A percentile compares a stretch with the other conserved stretches of the same genome.
These are phyloP conservation scores for Sphenostylis stenocarpa DNA, from an alignment of 306 rosid species.

Conservation along the genomic window DNA sequence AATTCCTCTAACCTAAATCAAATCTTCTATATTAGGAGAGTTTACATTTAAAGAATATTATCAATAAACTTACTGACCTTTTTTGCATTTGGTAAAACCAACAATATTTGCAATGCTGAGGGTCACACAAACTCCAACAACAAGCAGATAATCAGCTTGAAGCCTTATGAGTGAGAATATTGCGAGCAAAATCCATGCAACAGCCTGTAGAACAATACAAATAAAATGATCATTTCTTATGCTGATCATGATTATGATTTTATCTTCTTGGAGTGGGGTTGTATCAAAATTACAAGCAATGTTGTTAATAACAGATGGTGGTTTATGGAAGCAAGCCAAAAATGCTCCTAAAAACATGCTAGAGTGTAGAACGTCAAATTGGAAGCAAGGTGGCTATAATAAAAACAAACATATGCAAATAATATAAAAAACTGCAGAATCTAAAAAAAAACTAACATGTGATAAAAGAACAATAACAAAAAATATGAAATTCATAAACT, in stretches of 20 bases:
- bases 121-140: slow-evolving; percentile 93
- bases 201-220: slow-evolving; percentile 55
- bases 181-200: slow-evolving; percentile 74
- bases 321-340: neutral
- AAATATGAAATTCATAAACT: neutral
- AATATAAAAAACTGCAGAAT: neutral
- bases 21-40: neutral
- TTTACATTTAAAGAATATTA: slow-evolving; percentile 13
- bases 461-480: neutral
- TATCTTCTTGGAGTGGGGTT: neutral
- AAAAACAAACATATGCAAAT: neutral
- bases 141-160: slow-evolving; percentile 98
- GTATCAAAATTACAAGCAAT: neutral
- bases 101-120: slow-evolving; percentile 90
- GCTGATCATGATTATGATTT: neutral
- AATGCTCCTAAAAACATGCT: neutral
- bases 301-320: neutral
- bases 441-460: neutral
- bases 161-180: slow-evolving; percentile 92
- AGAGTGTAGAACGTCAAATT: neutral
- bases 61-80: slow-evolving; percentile 56
- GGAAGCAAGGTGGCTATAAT: neutral
- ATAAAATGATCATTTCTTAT: slow-evolving; percentile 8
- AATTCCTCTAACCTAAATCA: neutral
- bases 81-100: slow-evolving; percentile 96